Percentiles rank a stretch among this genome's conserved stretches.
Conservation (phyloP, 2,329 filamentous ascomycete genomes). For the Chaetomiaceae sp. region DNA sequence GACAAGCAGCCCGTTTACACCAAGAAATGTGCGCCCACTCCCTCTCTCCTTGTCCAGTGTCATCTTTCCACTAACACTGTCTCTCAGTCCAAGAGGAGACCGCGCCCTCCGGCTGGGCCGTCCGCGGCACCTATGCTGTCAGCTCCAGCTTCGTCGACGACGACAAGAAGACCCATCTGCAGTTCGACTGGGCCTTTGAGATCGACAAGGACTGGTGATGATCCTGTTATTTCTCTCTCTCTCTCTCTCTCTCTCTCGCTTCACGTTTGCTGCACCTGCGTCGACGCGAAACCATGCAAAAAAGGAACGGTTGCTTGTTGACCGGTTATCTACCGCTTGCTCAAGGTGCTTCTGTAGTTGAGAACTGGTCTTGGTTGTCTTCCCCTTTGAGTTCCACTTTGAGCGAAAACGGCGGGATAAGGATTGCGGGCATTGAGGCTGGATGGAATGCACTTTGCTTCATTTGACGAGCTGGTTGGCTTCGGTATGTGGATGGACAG, state of each 20-base stretch:
- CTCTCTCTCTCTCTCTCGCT: too few relatives aligned
- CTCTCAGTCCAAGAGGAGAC: slow-evolving; percentile 57
- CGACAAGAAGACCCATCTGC: slow-evolving; percentile 81
- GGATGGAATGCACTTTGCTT: background rate
- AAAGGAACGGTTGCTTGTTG: too few relatives aligned
- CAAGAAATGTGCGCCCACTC: slow-evolving; percentile 69
- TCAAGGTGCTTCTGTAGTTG: too few relatives aligned
- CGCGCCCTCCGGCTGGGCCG: slow-evolving; percentile 84
- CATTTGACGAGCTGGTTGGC: background rate
- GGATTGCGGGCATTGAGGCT: too few relatives aligned
- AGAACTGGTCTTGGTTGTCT: too few relatives aligned
- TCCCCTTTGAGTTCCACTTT: too few relatives aligned
- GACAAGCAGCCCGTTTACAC: slow-evolving; percentile 77
- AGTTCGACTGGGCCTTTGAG: slow-evolving; percentile 94
- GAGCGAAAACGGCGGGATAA: too few relatives aligned
- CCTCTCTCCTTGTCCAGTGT: background rate
- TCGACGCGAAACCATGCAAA: too few relatives aligned
- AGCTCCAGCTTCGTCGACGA: slow-evolving; percentile 90
- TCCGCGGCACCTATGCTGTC: slow-evolving; percentile 84
- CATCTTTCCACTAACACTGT: background rate
- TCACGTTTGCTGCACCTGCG: too few relatives aligned
- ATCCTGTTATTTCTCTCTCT: too few relatives aligned
- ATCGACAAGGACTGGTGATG: slow-evolving; percentile 91
- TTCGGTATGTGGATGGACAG: background rate
- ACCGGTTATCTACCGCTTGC: too few relatives aligned